Evolutionary conservation across 805 yeast genomes (phyloP), one percentile per base, ranked within the genome.

Genomic region (Wickerhamiella dianesei): DNA sequence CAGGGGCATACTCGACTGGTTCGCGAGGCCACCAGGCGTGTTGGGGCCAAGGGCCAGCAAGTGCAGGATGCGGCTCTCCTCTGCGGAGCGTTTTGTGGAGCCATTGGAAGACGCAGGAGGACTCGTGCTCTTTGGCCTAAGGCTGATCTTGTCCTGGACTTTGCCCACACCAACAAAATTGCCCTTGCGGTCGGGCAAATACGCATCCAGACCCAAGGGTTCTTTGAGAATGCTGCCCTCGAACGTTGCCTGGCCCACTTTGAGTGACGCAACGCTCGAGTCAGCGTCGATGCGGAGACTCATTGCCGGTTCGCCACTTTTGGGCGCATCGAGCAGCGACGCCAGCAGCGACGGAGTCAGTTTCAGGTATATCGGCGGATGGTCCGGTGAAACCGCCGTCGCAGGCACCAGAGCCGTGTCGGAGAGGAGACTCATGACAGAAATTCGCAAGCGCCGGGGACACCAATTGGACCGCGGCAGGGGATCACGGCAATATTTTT

Each of bases 31-130:
- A 2, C 56, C 53, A 1, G 58, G 51, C 1, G 73, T 56, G 16
- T 62, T 58, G 2, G 79, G 77, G 1, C 76, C 79, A 39, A 74
- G 57, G 1, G 79, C 75, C 35, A 75, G 54, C 21, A 70, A 57
- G 50, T 71, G 72, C 19, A 73, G 54, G 36, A 74, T 61, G 44
- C 71, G 67, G 53, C 53, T 58, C 12, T 14, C 14, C 25, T 39
- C 41, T 6, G 41, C 19, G 17, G 8, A n/a, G 19, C 39, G 17
- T 12, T 25, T 25, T 6, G 32, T 25, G 12, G 32, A 6, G 12
- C 32, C 12, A 12, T 25, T 25, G 6, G 32, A 6, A n/a, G 17
- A 16, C 8, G 18, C 35, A 4, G 32, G 29, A 6, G 40, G 19
- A 13, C 41, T 21, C 4, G 20, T 32, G 20, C 41, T 35, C 17